A percentile compares a stretch with the other conserved stretches of the same genome.
These are phyloP conservation scores for Endocalyx cinctus DNA, from an alignment of 2,329 filamentous ascomycete genomes.

Conservation along the genomic window DNA sequence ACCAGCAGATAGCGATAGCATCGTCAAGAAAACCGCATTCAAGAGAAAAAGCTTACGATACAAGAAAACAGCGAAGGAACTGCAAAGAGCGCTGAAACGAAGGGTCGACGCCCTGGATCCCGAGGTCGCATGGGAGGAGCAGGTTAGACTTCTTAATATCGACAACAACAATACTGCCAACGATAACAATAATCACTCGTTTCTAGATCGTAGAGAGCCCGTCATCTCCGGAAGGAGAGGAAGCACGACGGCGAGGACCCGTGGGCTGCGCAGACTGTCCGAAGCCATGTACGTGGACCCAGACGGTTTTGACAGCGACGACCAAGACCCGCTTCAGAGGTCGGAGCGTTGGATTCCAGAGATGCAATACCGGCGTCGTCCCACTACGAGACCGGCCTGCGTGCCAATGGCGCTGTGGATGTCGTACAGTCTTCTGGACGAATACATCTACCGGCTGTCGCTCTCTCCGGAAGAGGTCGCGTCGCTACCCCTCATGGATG, in stretches of 20 bases:
- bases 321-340: conserved; percentile 1
- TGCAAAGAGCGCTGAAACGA: neutral
- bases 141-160: neutral
- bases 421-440: conserved; percentile 13
- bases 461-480: conserved; percentile 9
- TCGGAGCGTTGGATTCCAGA: conserved; percentile 2
- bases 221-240: neutral
- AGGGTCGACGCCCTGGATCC: neutral
- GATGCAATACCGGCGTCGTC: neutral
- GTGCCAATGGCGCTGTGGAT: conserved; percentile 13
- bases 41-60: no score
- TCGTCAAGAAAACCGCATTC: neutral
- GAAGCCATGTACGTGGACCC: neutral
- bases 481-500: conserved; percentile 13
- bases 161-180: neutral
- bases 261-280: neutral
- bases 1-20: no score
- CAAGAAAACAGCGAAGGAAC: neutral
- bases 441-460: conserved; percentile 13
- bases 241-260: neutral
- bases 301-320: conserved; percentile 1
- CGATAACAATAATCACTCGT: neutral
- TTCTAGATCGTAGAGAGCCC: neutral
- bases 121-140: neutral
- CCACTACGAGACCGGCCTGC: conserved; percentile 4